A percentile compares a stretch with the other conserved stretches of the same genome.
These are phyloP conservation scores for Populus davidiana DNA, from an alignment of 345 rosid genomes.

Conservation along the genomic window DNA sequence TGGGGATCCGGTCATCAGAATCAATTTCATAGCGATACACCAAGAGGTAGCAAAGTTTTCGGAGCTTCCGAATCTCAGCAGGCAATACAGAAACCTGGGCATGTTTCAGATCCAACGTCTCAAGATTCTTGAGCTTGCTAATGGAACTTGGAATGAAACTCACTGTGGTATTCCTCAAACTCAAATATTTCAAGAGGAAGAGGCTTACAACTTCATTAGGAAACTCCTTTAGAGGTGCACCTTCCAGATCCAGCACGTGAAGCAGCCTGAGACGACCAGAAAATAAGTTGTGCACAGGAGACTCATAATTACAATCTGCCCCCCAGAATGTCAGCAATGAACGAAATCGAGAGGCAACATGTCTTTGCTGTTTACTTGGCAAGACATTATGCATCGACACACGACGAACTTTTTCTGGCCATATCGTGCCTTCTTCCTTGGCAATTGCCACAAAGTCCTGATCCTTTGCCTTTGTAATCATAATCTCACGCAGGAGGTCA, in stretches of 20 bases:
- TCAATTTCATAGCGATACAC: background rate
- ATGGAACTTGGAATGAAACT: constrained; percentile 14
- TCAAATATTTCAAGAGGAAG: constrained; percentile 9
- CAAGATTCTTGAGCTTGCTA: constrained; percentile 22
- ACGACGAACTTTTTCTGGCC: constrained; percentile 4
- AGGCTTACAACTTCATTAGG: constrained; percentile 11
- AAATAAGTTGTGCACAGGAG: background rate
- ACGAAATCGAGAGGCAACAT: background rate
- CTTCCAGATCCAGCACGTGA: constrained; percentile 17
- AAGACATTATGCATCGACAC: background rate
- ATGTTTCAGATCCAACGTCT: constrained; percentile 30
- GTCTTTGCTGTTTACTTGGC: background rate
- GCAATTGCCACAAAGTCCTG: background rate
- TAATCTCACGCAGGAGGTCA: constrained; percentile 1
- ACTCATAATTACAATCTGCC: background rate
- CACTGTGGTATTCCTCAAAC: constrained; percentile 15
- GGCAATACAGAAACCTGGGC: constrained; percentile 16
- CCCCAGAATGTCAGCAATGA: too few relatives aligned
- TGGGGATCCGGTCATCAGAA: background rate
- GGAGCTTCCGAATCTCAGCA: constrained; percentile 14
- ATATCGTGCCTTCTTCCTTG: background rate
- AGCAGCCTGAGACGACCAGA: constrained; percentile 14
- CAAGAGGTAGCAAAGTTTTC: constrained; percentile 14
- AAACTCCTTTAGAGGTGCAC: constrained; percentile 15
- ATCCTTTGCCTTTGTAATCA: constrained; percentile 2